Conservation (phyloP, 1,284 basidiomycete species). For the Cystobasidium slooffiae region DNA sequence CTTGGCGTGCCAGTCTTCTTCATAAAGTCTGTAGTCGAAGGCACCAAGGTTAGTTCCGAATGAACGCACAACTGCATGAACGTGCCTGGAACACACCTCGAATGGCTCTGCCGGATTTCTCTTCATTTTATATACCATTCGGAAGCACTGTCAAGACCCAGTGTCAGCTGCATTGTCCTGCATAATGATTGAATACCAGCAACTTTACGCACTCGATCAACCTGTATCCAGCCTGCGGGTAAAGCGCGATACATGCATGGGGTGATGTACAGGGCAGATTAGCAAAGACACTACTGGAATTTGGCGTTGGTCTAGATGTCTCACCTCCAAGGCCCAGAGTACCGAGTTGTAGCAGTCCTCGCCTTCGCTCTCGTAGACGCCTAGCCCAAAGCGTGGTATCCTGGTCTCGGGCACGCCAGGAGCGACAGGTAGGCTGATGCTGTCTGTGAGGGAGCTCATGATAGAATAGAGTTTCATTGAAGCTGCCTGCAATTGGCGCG, state of each 20-base stretch:
- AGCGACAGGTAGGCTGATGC: constrained; percentile 28
- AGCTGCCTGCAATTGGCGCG: neutral
- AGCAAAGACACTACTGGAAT: neutral
- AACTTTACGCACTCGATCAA: constrained; percentile 30
- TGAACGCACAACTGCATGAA: constrained; percentile 36
- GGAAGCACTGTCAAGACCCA: constrained; percentile 19
- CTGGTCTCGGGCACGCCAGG: constrained; percentile 25
- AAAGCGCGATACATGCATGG: neutral
- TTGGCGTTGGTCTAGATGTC: neutral
- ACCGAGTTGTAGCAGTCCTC: constrained; percentile 46
- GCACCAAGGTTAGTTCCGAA: neutral
- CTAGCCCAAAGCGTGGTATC: constrained; percentile 41
- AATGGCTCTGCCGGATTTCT: constrained; percentile 43
- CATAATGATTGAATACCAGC: neutral
- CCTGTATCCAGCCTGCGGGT: constrained; percentile 37
- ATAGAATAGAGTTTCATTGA: neutral
- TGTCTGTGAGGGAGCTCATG: constrained; percentile 29
- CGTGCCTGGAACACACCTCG: constrained; percentile 15
- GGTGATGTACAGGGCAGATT: neutral
- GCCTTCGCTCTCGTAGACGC: constrained; percentile 41
- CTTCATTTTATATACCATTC: constrained; percentile 46
- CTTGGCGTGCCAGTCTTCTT: constrained; percentile 68
- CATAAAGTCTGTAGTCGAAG: constrained; percentile 55
- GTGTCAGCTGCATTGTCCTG: neutral
- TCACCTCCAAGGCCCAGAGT: constrained; percentile 41